These are phyloP conservation scores for Filobasidium floriforme DNA, from an alignment of 768 basidiomycete genomes.

Conservation along the genomic window DNA sequence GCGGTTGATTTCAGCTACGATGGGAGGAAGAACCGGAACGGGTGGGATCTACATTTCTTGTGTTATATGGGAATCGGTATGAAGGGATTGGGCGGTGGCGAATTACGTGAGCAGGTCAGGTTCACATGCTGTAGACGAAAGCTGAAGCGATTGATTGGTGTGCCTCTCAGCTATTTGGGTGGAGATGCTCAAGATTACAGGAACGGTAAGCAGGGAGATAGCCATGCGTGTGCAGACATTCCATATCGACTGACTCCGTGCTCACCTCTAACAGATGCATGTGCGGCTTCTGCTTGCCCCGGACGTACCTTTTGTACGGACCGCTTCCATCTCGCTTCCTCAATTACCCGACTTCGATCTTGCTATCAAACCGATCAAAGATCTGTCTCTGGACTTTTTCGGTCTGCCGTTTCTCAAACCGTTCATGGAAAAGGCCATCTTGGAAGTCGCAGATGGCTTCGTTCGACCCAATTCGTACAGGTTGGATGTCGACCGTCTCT, in stretches of 20 bases:
- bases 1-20: constrained; percentile 42
- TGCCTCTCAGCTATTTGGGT: constrained; percentile 37
- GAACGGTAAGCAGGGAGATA: constrained; percentile 31
- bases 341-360: constrained; percentile 42
- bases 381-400: constrained; percentile 41
- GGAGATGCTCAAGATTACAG: constrained; percentile 40
- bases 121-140: background rate
- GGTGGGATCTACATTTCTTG: constrained; percentile 38
- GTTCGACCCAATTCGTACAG: constrained; percentile 42
- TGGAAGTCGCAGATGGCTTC: constrained; percentile 41
- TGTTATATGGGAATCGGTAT: constrained; percentile 43
- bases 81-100: constrained; percentile 40
- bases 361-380: constrained; percentile 41
- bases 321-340: constrained; percentile 41
- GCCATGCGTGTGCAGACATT: background rate
- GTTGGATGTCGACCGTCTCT: constrained; percentile 43
- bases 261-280: constrained; percentile 26
- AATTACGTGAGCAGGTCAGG: constrained; percentile 31
- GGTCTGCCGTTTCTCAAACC: constrained; percentile 41
- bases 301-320: constrained; percentile 42
- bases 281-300: constrained; percentile 41
- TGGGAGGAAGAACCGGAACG: constrained; percentile 29
- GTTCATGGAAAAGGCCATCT: constrained; percentile 33
- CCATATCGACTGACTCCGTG: no score
- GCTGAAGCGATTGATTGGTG: background rate